Base-by-base conservation (phyloP, 1,284 basidiomycete species). In the Boletellus dicymbophilus region DNA sequence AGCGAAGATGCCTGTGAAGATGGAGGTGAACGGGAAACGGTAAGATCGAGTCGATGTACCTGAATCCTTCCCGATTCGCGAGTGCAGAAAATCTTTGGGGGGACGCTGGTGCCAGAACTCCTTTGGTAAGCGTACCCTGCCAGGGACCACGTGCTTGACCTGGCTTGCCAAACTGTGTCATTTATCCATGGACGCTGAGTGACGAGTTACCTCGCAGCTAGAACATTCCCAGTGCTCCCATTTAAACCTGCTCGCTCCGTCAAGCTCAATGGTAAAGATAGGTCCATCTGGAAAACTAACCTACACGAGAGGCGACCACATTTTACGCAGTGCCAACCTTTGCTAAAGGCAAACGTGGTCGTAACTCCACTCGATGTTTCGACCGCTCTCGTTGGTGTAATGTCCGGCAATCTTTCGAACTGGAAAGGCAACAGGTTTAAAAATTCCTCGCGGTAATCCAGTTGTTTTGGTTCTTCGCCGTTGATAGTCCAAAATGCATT, bases 201-300 rank as follows among this genome's bases (percentile, higher is more conserved):
- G 26, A 26, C 15, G 10, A 46, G 70, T 40, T 57, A 75, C 78
- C 3, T 67, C 57, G 54, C 77, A 80, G 43, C 63, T 59, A 15
- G 73, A 66, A 60, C 89, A 91, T 62, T 88, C 77, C 80, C 85
- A 88, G 48, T 76, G 63, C 59, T 88, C 80, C 87, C 87, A 90
- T 65, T 82, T 85, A 48, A 65, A 81, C 58, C 88, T 88, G 55
- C 31, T 31, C 37, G 33, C 30, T 49, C 30, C 23, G 25, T 65
- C 30, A 58, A 26, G 40, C 15, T 15, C 37, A 41, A n/a, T n/a
- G n/a, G n/a, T n/a, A n/a, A n/a, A n/a, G n/a, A n/a, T n/a, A n/a
- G n/a, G n/a, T n/a, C n/a, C n/a, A n/a, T n/a, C n/a, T n/a, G n/a
- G n/a, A 11, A 38, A 44, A 42, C 34, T 74, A 47, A 86, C 88